phyloP scores from a whole-genome alignment of 257 asterid species.

The Capsicum chinense region DNA sequence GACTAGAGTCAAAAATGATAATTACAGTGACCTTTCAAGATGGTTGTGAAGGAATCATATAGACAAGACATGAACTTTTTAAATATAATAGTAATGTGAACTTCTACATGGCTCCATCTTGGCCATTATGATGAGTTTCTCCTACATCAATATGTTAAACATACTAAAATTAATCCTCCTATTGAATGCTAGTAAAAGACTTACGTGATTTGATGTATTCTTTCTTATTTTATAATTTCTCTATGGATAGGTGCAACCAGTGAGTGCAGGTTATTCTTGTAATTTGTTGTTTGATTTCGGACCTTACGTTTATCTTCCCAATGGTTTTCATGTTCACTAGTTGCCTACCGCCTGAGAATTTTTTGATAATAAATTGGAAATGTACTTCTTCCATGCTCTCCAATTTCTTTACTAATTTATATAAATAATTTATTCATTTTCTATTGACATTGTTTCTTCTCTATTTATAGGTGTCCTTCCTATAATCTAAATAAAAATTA shows the following conservation, averaged over 20 bases:
- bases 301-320: background rate
- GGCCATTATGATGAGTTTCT: background rate
- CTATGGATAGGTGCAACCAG: background rate
- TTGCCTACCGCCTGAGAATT: background rate
- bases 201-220: background rate
- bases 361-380: background rate
- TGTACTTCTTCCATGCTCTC: background rate
- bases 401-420: background rate
- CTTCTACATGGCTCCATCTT: background rate
- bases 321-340: slow-evolving; percentile 1
- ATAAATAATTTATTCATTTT: no score
- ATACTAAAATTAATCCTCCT: background rate
- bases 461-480: no score
- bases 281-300: background rate
- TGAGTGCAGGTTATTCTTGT: background rate
- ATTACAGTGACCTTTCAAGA: background rate
- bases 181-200: background rate
- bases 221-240: background rate
- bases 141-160: background rate
- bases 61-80: background rate
- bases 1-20: background rate
- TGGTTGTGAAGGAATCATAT: background rate
- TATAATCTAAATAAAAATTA: no score
- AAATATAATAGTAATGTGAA: background rate
- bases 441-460: no score